A percentile compares a stretch with the other conserved stretches of the same genome.
Evolutionary conservation across 148 eudicot species (phyloP).

Genomic region (Drosera capensis): DNA sequence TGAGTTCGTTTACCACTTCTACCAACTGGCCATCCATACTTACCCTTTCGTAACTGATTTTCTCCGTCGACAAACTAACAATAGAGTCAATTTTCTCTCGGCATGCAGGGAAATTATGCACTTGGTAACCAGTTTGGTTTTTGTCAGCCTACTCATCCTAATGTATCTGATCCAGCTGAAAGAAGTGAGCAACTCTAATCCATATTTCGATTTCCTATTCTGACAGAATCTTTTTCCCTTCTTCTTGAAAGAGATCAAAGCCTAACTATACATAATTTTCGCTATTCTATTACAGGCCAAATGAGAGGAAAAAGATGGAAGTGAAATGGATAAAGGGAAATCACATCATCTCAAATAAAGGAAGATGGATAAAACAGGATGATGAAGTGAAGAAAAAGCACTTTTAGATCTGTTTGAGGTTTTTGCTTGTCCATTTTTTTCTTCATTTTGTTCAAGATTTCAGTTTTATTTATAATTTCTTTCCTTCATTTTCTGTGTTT

Average conservation of each 20-base stretch:
- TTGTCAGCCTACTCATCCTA: slow-evolving; percentile 20
- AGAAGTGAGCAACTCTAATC: slow-evolving; percentile 13
- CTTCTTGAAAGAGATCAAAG: not conserved
- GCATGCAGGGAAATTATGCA: slow-evolving; percentile 29
- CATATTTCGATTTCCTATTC: not conserved
- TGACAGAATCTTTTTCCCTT: not conserved
- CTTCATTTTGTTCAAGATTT: slow-evolving; percentile 6
- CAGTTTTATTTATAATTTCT: slow-evolving; percentile 5
- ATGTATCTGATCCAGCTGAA: slow-evolving; percentile 19
- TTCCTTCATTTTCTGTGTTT: slow-evolving; percentile 8
- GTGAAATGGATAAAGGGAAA: not conserved
- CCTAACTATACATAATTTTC: not conserved
- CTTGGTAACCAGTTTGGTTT: slow-evolving; percentile 16
- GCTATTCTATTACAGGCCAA: not conserved
- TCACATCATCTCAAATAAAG: slow-evolving; percentile 12
- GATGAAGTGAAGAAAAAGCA: slow-evolving; percentile 6
- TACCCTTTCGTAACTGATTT: not conserved
- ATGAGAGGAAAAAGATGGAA: not conserved
- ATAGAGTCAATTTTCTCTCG: no score
- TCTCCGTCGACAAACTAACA: no score
- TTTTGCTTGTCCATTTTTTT: slow-evolving; percentile 10
- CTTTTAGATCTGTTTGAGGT: slow-evolving; percentile 8
- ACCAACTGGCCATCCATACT: not conserved
- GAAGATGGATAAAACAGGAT: slow-evolving; percentile 15
- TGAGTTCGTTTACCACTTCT: not conserved